A percentile compares a stretch with the other conserved stretches of the same genome.
Evolutionary conservation across 2,329 filamentous ascomycete species (phyloP).

Genomic region (Sclerotinia subarctica): DNA sequence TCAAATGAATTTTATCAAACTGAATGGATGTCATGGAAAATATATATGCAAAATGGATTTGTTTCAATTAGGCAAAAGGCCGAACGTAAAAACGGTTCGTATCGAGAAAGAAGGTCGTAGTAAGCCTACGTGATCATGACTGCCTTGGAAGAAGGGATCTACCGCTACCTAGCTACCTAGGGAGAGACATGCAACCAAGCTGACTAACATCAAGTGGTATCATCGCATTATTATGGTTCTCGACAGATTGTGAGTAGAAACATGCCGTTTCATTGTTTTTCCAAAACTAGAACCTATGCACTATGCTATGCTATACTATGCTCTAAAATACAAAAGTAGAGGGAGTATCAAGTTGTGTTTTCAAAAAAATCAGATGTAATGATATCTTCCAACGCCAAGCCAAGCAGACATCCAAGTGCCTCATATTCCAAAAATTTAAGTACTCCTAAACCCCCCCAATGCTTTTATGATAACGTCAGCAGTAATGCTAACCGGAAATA

Average conservation of each 20-base stretch:
- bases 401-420: slow-evolving; percentile 16
- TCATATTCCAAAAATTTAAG: slow-evolving; percentile 11
- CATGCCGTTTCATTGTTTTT: slow-evolving; percentile 1
- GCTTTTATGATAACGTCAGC: slow-evolving; percentile 15
- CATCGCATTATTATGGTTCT: not conserved
- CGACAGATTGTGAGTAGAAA: not conserved
- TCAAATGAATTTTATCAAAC: not conserved
- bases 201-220: not conserved
- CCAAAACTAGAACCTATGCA: not conserved
- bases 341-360: slow-evolving; percentile 11
- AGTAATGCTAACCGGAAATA: not conserved
- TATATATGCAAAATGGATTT: not conserved
- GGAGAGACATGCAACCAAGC: not conserved
- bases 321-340: not conserved
- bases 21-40: not conserved
- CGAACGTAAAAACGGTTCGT: not conserved
- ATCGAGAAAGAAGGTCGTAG: not conserved
- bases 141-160: not conserved
- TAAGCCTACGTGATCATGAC: slow-evolving; percentile 13
- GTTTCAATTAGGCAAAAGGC: not conserved
- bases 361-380: slow-evolving; percentile 13
- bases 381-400: slow-evolving; percentile 21
- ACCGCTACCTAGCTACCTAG: no score
- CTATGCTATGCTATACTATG: not conserved
- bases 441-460: slow-evolving; percentile 11